These are phyloP conservation scores for Linnemannia schmuckeri DNA, from an alignment of 192 early-diverging fungal genomes.

Conservation along the genomic window DNA sequence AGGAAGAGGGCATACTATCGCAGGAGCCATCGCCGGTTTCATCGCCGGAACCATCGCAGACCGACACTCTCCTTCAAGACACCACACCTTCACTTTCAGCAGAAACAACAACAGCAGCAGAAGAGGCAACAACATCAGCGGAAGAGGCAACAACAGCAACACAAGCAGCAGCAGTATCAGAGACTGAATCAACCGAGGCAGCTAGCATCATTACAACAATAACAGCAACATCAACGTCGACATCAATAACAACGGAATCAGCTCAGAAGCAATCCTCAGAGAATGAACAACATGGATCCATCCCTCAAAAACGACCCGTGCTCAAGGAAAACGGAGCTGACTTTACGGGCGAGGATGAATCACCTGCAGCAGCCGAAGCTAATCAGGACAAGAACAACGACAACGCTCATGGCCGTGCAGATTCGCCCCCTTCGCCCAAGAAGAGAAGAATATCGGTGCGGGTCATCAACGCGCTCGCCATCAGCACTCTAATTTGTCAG, in stretches of 20 bases:
- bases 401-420: background rate
- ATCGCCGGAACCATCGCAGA: background rate
- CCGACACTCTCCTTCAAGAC: background rate
- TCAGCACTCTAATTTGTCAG: background rate
- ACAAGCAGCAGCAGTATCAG: background rate
- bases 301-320: slow-evolving; percentile 10
- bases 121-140: background rate
- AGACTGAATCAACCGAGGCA: background rate
- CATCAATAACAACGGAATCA: background rate
- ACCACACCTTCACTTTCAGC: background rate
- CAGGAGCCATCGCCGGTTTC: too few relatives aligned
- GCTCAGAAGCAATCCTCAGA: background rate
- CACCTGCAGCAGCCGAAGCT: background rate
- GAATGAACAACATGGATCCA: background rate
- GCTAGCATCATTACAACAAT: background rate
- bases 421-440: slow-evolving; percentile 16
- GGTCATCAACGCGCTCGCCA: background rate
- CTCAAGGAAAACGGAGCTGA: background rate
- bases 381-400: background rate
- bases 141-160: background rate
- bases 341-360: background rate
- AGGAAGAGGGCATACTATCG: too few relatives aligned
- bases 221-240: background rate
- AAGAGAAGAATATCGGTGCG: slow-evolving; percentile 33
- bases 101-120: too few relatives aligned